Evolutionary conservation across 371 early-diverging fungal genomes (phyloP).

Genomic region (Lichtheimia ramosa): DNA sequence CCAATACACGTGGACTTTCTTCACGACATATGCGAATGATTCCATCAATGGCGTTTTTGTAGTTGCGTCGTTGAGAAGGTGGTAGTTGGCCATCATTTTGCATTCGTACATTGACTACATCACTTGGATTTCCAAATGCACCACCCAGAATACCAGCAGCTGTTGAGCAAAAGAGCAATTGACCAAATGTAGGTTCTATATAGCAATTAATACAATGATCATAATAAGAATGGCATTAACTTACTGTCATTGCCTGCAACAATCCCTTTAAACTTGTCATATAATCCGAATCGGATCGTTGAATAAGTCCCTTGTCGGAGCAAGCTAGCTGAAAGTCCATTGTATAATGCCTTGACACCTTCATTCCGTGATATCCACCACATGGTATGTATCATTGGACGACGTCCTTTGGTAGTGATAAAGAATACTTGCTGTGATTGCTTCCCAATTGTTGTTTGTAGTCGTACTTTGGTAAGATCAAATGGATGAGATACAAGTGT

Average conservation of each 20-base stretch:
- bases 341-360: constrained; percentile 54
- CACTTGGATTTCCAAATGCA: constrained; percentile 72
- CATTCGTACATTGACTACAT: constrained; percentile 75
- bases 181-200: constrained; percentile 47
- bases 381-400: constrained; percentile 45
- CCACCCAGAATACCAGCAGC: constrained; percentile 72
- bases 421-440: not conserved
- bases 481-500: constrained; percentile 74
- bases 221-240: not conserved
- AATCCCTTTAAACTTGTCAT: constrained; percentile 57
- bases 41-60: constrained; percentile 68
- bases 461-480: constrained; percentile 74
- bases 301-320: constrained; percentile 73
- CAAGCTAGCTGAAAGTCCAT: constrained; percentile 64
- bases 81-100: constrained; percentile 76
- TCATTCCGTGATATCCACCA: constrained; percentile 40
- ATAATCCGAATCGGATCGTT: constrained; percentile 69
- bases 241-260: constrained; percentile 50
- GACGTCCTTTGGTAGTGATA: constrained; percentile 19
- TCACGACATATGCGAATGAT: constrained; percentile 61
- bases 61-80: constrained; percentile 56
- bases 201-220: not conserved
- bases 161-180: constrained; percentile 57
- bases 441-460: constrained; percentile 59
- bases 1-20: constrained; percentile 57